These are phyloP conservation scores for Calendula officinalis DNA, from an alignment of 129 eudicot genomes.

Conservation along the genomic window DNA sequence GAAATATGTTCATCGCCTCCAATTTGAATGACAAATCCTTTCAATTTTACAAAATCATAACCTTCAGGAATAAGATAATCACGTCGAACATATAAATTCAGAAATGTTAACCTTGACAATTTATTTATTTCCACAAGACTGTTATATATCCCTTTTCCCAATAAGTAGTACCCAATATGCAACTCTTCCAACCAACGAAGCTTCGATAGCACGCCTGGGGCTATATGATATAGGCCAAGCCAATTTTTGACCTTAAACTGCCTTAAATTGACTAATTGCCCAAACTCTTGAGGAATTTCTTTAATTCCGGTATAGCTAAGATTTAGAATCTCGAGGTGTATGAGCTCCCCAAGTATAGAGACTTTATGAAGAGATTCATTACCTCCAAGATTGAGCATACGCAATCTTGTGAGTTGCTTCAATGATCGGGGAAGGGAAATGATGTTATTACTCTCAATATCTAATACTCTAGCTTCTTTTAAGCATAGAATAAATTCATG, in stretches of 20 bases:
- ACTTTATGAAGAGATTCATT: not conserved
- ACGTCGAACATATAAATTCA: not conserved
- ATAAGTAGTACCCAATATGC: not conserved
- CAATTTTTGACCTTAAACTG: not conserved
- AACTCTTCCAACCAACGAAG: not conserved
- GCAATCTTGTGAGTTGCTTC: conserved; percentile 7
- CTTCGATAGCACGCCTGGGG: not conserved
- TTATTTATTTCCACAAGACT: not conserved
- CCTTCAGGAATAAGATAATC: not conserved
- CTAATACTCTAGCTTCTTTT: conserved; percentile 15
- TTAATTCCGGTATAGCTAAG: not conserved
- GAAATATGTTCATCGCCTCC: not conserved
- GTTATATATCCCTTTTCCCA: not conserved
- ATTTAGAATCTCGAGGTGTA: conserved; percentile 9
- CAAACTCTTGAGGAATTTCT: conserved; percentile 17
- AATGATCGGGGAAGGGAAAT: conserved; percentile 8
- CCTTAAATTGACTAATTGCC: not conserved
- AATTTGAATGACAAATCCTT: not conserved
- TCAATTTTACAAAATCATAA: not conserved
- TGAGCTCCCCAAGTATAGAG: conserved; percentile 9
- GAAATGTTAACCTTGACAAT: not conserved
- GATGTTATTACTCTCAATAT: not conserved
- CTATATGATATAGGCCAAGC: not conserved
- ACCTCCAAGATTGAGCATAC: not conserved
- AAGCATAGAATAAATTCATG: not conserved